These are phyloP conservation scores for Orychophragmus violaceus DNA, from an alignment of 345 rosid species.

Conservation along the genomic window DNA sequence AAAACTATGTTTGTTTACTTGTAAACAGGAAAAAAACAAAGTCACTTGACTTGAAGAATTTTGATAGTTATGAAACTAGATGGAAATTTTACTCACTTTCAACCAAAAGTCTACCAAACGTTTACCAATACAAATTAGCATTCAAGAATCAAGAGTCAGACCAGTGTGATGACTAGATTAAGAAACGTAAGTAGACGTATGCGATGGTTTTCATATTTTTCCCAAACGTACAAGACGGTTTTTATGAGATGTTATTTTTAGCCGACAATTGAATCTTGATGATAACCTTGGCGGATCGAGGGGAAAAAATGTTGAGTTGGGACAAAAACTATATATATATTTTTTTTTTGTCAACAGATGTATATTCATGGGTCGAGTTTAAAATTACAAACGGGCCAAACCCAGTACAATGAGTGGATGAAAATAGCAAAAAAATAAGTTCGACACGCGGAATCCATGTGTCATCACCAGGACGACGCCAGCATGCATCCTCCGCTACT, in stretches of 20 bases:
- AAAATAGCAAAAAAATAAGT: no score
- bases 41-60: not conserved
- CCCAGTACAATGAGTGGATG: no score
- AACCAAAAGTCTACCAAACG: not conserved
- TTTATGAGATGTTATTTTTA: not conserved
- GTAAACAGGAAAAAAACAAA: not conserved
- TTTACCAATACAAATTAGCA: not conserved
- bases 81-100: not conserved
- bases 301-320: no score
- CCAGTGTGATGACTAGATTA: not conserved
- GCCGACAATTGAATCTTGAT: not conserved
- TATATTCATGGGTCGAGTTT: no score
- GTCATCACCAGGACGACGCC: no score
- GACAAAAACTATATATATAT: no score
- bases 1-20: not conserved
- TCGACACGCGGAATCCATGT: no score
- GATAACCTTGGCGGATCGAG: no score
- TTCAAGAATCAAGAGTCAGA: not conserved
- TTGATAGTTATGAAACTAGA: not conserved
- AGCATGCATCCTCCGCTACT: no score
- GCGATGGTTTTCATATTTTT: not conserved
- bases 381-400: no score
- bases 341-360: no score
- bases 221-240: not conserved
- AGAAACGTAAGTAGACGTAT: not conserved